Evolutionary conservation across 768 basidiomycete species (phyloP).

Genomic region (Pisolithus tinctorius): DNA sequence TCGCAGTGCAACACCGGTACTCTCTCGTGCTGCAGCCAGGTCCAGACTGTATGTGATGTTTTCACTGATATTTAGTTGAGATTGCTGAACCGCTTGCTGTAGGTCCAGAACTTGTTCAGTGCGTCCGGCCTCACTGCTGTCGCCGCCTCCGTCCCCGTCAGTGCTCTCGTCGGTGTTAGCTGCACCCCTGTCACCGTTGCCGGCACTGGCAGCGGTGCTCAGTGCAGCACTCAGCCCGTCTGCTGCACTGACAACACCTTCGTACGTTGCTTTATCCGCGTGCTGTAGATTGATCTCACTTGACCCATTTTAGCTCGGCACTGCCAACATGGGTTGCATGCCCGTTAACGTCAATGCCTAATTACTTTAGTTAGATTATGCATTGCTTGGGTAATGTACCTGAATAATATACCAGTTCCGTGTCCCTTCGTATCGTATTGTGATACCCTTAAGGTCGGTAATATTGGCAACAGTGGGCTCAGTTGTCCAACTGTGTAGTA

Average conservation of each 20-base stretch:
- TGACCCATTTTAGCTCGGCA: constrained; percentile 20
- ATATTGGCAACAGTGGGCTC: no score
- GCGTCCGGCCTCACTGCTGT: no score
- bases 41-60: background rate
- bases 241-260: constrained; percentile 42
- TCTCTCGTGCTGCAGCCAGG: background rate
- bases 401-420: background rate
- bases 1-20: constrained; percentile 1
- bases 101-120: background rate
- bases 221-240: constrained; percentile 26
- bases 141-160: background rate
- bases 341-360: constrained; percentile 26
- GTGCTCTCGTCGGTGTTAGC: constrained; percentile 22
- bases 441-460: no score
- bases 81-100: background rate
- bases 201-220: constrained; percentile 2
- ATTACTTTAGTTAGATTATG: background rate
- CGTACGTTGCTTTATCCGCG: constrained; percentile 23
- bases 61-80: background rate
- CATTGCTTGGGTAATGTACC: background rate
- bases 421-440: background rate
- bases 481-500: no score
- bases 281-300: no score
- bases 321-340: constrained; percentile 32
- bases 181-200: constrained; percentile 30